Evolutionary conservation across 106 monocot species (phyloP).

Genomic region (Dioscorea dumetorum): DNA sequence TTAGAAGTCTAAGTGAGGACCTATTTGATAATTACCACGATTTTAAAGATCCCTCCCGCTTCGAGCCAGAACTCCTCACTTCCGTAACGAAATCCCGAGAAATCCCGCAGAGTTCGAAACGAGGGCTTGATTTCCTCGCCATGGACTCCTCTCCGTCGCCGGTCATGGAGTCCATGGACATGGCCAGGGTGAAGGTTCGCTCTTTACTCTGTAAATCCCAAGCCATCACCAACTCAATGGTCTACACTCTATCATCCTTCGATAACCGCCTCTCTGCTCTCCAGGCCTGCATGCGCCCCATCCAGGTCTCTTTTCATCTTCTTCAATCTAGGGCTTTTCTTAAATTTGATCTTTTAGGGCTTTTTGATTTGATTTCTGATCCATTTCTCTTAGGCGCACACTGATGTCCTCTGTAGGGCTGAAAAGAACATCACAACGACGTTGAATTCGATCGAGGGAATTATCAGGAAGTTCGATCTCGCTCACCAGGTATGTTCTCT

Average conservation of each 20-base stretch:
- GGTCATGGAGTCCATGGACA: slow-evolving; percentile 20
- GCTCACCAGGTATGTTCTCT: slow-evolving; percentile 15
- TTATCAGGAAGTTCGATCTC: slow-evolving; percentile 23
- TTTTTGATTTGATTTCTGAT: neutral
- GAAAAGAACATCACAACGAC: too few species aligned
- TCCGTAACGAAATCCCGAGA: neutral
- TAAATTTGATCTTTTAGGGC: neutral
- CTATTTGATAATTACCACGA: too few species aligned
- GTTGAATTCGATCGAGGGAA: slow-evolving; percentile 10
- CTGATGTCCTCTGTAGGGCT: slow-evolving; percentile 1
- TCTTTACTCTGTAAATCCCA: slow-evolving; percentile 15
- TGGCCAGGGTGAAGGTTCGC: slow-evolving; percentile 19
- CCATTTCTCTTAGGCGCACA: slow-evolving; percentile 12
- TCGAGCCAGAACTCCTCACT: neutral
- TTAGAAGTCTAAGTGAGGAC: neutral
- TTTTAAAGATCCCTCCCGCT: neutral
- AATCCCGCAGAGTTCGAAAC: neutral
- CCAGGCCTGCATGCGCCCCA: slow-evolving; percentile 67
- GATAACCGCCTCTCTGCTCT: slow-evolving; percentile 66
- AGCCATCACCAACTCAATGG: slow-evolving; percentile 31
- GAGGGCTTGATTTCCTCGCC: neutral
- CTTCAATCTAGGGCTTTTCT: neutral
- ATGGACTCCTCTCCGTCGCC: neutral
- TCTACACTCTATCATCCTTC: slow-evolving; percentile 60
- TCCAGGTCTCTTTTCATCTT: slow-evolving; percentile 22